Evolutionary conservation across 2,329 filamentous ascomycete species (phyloP).

Genomic region (Cladosporium halotolerans): DNA sequence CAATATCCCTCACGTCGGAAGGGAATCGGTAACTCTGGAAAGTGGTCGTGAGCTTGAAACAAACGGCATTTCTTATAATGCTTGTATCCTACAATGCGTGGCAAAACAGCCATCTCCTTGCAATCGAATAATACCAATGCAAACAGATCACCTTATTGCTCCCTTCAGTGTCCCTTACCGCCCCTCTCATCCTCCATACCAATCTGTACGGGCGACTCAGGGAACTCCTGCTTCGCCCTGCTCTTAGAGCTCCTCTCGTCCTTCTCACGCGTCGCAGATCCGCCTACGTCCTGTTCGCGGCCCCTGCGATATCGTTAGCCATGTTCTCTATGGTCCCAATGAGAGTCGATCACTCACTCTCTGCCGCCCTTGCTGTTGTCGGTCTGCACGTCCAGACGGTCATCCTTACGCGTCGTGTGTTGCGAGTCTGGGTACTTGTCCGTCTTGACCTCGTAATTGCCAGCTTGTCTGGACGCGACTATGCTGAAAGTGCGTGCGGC

Average conservation of each 20-base stretch:
- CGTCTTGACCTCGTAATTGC: conserved; percentile 18
- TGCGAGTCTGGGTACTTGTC: conserved; percentile 23
- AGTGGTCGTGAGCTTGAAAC: no score
- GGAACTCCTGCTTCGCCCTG: conserved; percentile 42
- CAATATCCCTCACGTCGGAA: no score
- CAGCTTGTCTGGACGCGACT: conserved; percentile 9
- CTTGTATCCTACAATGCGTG: no score
- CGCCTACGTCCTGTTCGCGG: conserved; percentile 31
- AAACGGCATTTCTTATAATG: no score
- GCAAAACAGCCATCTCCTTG: no score
- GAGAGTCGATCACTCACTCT: conserved; percentile 26
- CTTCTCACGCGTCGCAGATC: conserved; percentile 34
- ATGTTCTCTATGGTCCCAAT: not conserved
- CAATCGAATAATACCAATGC: not conserved
- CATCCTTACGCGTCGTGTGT: conserved; percentile 29
- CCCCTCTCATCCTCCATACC: conserved; percentile 48
- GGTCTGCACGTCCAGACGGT: conserved; percentile 31
- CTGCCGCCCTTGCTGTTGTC: conserved; percentile 26
- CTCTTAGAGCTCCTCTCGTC: conserved; percentile 33
- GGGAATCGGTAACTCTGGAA: no score
- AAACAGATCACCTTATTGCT: not conserved
- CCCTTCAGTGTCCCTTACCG: conserved; percentile 33
- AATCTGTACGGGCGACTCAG: conserved; percentile 41
- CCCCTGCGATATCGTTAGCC: conserved; percentile 16
- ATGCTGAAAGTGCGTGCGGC: conserved; percentile 12